Percentiles rank a stretch among this genome's conserved stretches.
Evolutionary conservation across 768 basidiomycete species (phyloP).

Genomic region (Tremella mesenterica): DNA sequence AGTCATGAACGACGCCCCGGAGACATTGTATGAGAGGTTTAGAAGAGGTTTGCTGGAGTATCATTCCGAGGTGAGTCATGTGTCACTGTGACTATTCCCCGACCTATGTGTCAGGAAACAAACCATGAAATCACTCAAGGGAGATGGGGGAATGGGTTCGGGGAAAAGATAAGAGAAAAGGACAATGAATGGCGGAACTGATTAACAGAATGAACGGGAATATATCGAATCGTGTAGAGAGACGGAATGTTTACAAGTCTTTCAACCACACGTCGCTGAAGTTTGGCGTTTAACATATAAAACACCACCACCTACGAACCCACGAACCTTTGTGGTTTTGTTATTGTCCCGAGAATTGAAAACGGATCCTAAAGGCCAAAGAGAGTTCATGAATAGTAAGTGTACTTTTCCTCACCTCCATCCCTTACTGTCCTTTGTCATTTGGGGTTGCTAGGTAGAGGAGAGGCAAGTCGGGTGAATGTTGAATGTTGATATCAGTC

Average conservation of each 20-base stretch:
- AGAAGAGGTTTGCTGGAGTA: constrained; percentile 30
- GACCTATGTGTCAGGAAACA: no score
- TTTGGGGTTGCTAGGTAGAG: background rate
- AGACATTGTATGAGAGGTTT: constrained; percentile 30
- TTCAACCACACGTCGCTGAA: constrained; percentile 35
- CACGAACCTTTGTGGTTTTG: constrained; percentile 37
- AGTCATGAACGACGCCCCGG: constrained; percentile 14
- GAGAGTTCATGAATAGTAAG: constrained; percentile 34
- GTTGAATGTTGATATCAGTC: constrained; percentile 23
- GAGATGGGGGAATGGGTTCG: background rate
- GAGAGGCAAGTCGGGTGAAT: background rate
- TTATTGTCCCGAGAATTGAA: constrained; percentile 23
- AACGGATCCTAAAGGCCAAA: constrained; percentile 16
- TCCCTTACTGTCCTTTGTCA: constrained; percentile 1
- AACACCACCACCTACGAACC: constrained; percentile 29
- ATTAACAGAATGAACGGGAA: constrained; percentile 30
- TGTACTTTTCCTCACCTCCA: constrained; percentile 5
- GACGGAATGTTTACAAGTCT: constrained; percentile 29
- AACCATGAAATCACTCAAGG: background rate
- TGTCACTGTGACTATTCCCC: background rate
- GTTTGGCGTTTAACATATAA: constrained; percentile 38
- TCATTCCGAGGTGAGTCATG: constrained; percentile 27
- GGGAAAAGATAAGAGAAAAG: background rate
- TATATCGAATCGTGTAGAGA: constrained; percentile 40
- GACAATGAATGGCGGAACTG: background rate